These are phyloP conservation scores for Fusarium nygamai DNA, from an alignment of 2,329 filamentous ascomycete species.

Conservation along the genomic window DNA sequence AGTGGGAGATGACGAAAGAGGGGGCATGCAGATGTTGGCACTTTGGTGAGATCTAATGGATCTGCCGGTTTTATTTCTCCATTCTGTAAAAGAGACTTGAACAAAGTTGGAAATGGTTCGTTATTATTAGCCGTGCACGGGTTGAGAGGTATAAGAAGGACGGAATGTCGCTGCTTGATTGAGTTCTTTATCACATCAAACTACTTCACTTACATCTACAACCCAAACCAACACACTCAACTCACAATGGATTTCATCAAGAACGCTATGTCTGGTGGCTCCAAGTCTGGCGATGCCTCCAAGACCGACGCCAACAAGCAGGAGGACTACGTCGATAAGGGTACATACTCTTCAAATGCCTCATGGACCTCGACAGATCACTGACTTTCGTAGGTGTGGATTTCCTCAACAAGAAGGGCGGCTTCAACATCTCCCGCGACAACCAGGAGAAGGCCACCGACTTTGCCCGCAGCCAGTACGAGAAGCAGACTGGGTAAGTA, in stretches of 20 bases:
- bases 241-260: conserved; percentile 53
- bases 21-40: neutral
- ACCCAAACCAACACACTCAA: neutral
- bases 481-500: conserved; percentile 52
- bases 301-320: conserved; percentile 8
- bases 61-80: conserved; percentile 29
- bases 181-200: neutral
- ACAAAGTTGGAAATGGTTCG: conserved; percentile 1
- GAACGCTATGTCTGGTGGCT: conserved; percentile 21
- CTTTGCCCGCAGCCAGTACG: conserved; percentile 47
- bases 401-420: conserved; percentile 47
- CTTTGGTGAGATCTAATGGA: conserved; percentile 19
- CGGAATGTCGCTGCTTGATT: neutral
- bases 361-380: rapidly evolving
- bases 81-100: neutral
- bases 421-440: conserved; percentile 46
- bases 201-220: neutral
- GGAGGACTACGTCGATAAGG: conserved; percentile 54
- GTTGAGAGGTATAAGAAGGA: conserved; percentile 31
- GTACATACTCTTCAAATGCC: conserved; percentile 31
- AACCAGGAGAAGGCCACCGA: conserved; percentile 55
- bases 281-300: conserved; percentile 28
- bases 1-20: conserved; percentile 29
- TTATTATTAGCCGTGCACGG: conserved; percentile 8
- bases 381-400: conserved; percentile 41